Evolutionary conservation across 31 red algal genomes (phyloP), one percentile per base, ranked within the genome.

Genomic region (Asparagopsis taxiformis): DNA sequence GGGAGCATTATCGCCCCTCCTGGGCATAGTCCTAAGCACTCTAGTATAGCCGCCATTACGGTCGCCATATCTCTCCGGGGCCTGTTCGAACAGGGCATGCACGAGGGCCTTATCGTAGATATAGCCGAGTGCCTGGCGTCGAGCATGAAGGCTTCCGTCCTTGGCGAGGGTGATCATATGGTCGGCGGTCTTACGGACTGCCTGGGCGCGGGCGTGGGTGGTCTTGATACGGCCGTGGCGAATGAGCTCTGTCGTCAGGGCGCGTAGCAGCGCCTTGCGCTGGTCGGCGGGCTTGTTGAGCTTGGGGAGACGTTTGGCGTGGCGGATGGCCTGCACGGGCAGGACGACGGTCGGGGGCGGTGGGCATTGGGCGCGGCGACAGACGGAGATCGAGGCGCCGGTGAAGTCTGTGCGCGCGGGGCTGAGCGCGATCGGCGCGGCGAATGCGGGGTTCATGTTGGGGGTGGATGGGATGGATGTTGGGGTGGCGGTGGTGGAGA

Each of bases 151-250:
- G 29, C 53, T 80, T 21, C 91, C 91, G 32, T 91, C 76, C 74
- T 99, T 99, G 22, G 91, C 88, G 38, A 99, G 58, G 0, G 69
- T 83, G 46, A 99, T 94, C 84, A 94, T 99, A 49, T 87, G 80
- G 49, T 99, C 96, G 10, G 91, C 96, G 22, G 52, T 52, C 66
- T 84, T 78, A 25, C 96, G 79, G 31, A 99, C 96, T 0, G 79
- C 91, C 68, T 89, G 70, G 2, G 88, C 88, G 59, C 96, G 85
- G 15, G 86, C 86, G 51, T 88, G 77, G 1, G 91, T 94, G 4
- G 96, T 94, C 56, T 78, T 77, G 58, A 99, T 94, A n/a, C 96
- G 86, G 0, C 96, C 96, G 60, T 99, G 96, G 51, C 91, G 96
- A 58, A 94, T 87, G 21, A 99, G 68, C 74, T 99, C 96, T 0